Conservation (phyloP, 1,284 basidiomycete genomes). For the Malassezia caprae region DNA sequence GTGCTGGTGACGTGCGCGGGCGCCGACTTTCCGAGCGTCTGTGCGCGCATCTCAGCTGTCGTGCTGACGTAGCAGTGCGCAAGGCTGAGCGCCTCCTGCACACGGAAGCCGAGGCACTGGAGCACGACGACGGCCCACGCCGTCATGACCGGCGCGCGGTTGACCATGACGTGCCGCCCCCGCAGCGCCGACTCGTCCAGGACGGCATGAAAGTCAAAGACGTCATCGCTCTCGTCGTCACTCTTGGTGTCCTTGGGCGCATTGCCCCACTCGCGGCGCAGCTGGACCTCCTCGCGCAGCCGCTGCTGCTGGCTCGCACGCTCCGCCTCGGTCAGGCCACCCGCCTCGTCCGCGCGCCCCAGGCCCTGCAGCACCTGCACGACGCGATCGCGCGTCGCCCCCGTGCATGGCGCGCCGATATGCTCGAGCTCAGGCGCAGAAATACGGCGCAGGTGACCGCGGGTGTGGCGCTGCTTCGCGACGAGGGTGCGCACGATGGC, state of each 20-base stretch:
- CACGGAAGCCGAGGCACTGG: conserved; percentile 70
- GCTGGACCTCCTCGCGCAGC: background rate
- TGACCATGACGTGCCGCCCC: conserved; percentile 60
- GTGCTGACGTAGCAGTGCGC: conserved; percentile 85
- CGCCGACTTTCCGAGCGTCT: conserved; percentile 50
- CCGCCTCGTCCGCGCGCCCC: background rate
- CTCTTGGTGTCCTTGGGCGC: background rate
- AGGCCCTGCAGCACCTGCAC: conserved; percentile 9
- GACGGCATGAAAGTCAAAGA: conserved; percentile 27
- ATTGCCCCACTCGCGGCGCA: conserved; percentile 15
- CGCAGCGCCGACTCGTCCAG: conserved; percentile 22
- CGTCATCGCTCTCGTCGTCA: background rate
- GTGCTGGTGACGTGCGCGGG: conserved; percentile 52
- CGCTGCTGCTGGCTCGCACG: conserved; percentile 2
- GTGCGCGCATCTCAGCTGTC: conserved; percentile 71
- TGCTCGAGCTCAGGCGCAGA: conserved; percentile 15
- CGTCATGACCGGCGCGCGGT: conserved; percentile 86
- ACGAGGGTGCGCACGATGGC: background rate
- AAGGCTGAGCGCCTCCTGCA: conserved; percentile 78
- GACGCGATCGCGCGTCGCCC: conserved; percentile 7
- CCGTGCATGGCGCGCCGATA: conserved; percentile 5
- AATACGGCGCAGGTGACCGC: conserved; percentile 6
- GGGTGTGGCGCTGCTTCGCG: conserved; percentile 1
- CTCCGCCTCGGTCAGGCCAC: conserved; percentile 8
- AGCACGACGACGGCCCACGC: conserved; percentile 81